These are phyloP conservation scores for Eucalyptus polybractea DNA, from an alignment of 345 rosid genomes.

Conservation along the genomic window DNA sequence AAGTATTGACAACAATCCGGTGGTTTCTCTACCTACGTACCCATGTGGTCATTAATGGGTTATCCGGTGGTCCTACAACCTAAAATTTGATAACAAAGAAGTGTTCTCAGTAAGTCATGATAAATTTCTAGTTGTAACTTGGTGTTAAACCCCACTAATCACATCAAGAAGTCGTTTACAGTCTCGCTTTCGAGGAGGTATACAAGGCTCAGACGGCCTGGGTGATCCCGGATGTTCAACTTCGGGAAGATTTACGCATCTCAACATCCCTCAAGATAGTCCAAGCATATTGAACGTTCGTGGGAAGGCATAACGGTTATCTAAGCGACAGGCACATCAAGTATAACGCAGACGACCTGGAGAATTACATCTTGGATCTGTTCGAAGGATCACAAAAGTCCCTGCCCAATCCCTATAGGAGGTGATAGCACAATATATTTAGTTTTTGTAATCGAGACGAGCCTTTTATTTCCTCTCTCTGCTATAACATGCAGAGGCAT, in stretches of 20 bases:
- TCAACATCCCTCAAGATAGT: conserved; percentile 56
- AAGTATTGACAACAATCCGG: no score
- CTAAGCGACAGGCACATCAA: conserved; percentile 52
- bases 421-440: conserved; percentile 6
- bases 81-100: no score
- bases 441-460: background rate
- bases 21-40: no score
- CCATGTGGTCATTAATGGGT: no score
- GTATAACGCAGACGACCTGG: conserved; percentile 63
- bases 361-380: conserved; percentile 56
- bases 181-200: conserved; percentile 60
- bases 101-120: no score
- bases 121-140: no score
- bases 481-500: background rate
- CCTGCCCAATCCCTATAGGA: conserved; percentile 39
- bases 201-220: conserved; percentile 76
- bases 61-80: no score
- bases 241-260: conserved; percentile 65
- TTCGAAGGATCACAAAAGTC: conserved; percentile 70
- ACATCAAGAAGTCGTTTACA: background rate
- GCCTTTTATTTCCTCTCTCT: background rate
- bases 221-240: conserved; percentile 47
- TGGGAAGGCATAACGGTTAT: conserved; percentile 37
- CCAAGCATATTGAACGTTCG: conserved; percentile 67
- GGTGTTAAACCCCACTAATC: no score